phyloP scores from a whole-genome alignment of 768 basidiomycete genomes.

The Fomitopsis pulvina region DNA sequence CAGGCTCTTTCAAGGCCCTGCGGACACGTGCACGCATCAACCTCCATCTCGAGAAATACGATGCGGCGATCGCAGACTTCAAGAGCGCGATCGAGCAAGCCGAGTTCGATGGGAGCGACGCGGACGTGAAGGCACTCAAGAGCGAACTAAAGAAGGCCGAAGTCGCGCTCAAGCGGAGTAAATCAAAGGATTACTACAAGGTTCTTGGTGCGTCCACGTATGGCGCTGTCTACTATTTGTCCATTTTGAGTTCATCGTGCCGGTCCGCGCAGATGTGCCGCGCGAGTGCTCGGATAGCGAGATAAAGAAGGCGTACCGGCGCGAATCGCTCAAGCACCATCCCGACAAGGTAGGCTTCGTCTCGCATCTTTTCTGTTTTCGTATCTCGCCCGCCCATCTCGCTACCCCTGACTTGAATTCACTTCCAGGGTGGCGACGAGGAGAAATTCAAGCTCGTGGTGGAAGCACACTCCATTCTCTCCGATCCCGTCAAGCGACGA shows the following conservation, averaged over 20 bases:
- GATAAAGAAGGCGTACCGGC: conserved; percentile 88
- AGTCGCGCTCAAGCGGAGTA: conserved; percentile 75
- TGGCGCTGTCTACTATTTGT: neutral
- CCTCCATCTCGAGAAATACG: conserved; percentile 69
- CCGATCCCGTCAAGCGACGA: conserved; percentile 63
- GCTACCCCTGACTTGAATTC: conserved; percentile 3
- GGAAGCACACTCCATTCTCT: conserved; percentile 78
- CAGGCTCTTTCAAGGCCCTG: conserved; percentile 76
- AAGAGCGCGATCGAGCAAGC: conserved; percentile 74
- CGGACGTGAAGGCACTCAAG: conserved; percentile 55
- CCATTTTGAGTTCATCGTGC: neutral
- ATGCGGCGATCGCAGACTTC: conserved; percentile 69
- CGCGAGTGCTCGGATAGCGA: conserved; percentile 61
- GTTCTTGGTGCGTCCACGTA: conserved; percentile 40
- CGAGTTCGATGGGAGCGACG: conserved; percentile 52
- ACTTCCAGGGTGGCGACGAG: conserved; percentile 77
- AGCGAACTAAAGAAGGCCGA: conserved; percentile 77
- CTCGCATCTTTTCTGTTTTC: neutral
- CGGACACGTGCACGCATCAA: conserved; percentile 81
- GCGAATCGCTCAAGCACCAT: conserved; percentile 80
- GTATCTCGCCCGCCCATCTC: neutral
- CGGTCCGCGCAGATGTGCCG: conserved; percentile 30
- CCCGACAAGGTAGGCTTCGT: conserved; percentile 75
- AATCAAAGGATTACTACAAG: conserved; percentile 88
- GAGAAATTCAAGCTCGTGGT: conserved; percentile 91